Conservation (phyloP, 108 stramenopile genomes). For the Bacterosira constricta region DNA sequence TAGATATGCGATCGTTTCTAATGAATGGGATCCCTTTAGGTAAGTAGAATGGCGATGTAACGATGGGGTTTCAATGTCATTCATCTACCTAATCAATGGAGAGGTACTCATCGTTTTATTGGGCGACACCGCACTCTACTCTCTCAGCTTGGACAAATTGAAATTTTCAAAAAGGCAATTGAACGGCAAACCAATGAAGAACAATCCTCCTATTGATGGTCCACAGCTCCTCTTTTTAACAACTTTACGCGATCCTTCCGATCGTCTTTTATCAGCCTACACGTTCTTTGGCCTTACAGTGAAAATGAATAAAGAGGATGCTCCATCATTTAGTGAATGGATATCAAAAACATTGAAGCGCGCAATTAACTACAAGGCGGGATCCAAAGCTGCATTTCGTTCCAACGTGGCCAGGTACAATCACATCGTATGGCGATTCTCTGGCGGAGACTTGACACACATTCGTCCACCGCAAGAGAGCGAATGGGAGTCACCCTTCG, state of each 20-base stretch:
- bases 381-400: constrained; percentile 1
- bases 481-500: constrained; percentile 24
- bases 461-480: background rate
- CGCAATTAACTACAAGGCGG: background rate
- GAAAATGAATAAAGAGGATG: constrained; percentile 6
- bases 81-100: background rate
- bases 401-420: constrained; percentile 37
- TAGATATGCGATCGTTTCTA: constrained; percentile 32
- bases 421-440: constrained; percentile 52
- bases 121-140: no score
- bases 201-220: background rate
- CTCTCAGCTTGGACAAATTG: no score
- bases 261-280: constrained; percentile 57
- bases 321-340: constrained; percentile 27
- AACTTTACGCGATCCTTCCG: constrained; percentile 53
- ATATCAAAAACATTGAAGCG: background rate
- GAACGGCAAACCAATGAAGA: background rate
- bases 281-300: constrained; percentile 33
- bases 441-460: constrained; percentile 21
- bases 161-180: no score
- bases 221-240: constrained; percentile 37
- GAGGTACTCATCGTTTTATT: no score
- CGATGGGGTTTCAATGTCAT: constrained; percentile 8
- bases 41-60: constrained; percentile 6
- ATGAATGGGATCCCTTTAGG: constrained; percentile 56